Evolutionary conservation across 345 rosid species (phyloP), one percentile per base, ranked within the genome.

Genomic region (Aquilaria malaccensis): DNA sequence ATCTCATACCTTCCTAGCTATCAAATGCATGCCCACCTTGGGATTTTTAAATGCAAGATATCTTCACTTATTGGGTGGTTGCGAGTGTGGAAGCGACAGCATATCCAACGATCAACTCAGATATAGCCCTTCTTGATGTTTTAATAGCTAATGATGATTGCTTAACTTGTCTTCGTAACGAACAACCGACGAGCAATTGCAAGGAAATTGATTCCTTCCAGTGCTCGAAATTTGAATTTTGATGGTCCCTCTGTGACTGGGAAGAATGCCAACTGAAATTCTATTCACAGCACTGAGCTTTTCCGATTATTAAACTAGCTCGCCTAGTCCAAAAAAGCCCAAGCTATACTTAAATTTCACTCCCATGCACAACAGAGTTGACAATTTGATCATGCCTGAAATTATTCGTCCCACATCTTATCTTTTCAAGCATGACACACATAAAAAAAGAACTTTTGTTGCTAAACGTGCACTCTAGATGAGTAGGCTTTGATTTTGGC

Each of bases 1-100:
- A 74, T 74, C 58, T 71, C 47, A 67, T 60, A 72, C 74, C 78
- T 70, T 72, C 62, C 74, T n/a, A 51, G 33, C 63, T 70, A 63
- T 33, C 30, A 49, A 50, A 31, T 62, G 22, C 65, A 63, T 61
- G 43, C 43, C 43, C 43, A 5, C 43, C 5, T 9, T 37, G 5
- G 7, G 30, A 69, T 58, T 50, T 32, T 37, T 37, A 4, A 37
- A 45, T 29, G 9, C 52, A 54, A 10, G 6, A 37, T 4, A 37
- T 2, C 43, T 9, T 37, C 43, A 37, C 43, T 37, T 55, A 22
- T 7, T n/a, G 10, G 2, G 50, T 59, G 60, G 54, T 56, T 43
- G 62, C 48, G 58, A 55, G 56, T 59, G 55, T 30, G 41, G 63
- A n/a, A 63, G 63, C 55, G 60, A n/a, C 43, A 41, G 30, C 60